Evolutionary conservation across 176 grass and related monocot species (phyloP), one percentile per base, ranked within the genome.

Genomic region (Typha latifolia): DNA sequence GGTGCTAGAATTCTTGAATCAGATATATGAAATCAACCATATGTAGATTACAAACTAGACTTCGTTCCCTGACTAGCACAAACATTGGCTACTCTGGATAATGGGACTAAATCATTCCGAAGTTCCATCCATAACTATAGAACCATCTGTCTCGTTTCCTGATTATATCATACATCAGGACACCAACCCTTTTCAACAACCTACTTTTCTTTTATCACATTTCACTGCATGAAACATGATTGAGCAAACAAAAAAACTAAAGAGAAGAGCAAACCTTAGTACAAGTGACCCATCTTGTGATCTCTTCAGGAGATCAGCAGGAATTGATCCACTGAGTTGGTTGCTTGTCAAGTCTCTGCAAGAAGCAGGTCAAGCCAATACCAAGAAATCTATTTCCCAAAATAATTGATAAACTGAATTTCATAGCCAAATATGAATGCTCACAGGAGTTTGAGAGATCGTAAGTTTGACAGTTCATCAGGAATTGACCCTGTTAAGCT

Each of bases 281-380:
- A 12, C 47, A 49, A 85, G 55, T 16, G 12, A 49, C 47, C 67
- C 72, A 21, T 59, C 10, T 21, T 85, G 13, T 32, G 12, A 63
- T 77, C 71, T 79, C 70, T 72, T 63, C 50, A 75, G 65, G 3
- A 84, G 70, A 68, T 32, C 29, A 0, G 47, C 15, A 48, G 82
- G 82, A 80, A 80, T n/a, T 14, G 72, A 10, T 24, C 77, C 77
- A 72, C 34, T 77, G 23, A 85, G 62, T 6, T 73, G 56, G 47
- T 83, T 83, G 62, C 52, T 67, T 52, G 81, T 73, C 57, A 83
- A 78, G 68, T 83, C 81, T 32, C 81, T 83, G 52, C 6, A 12
- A 66, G 15, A 77, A 29, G 20, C 29, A 4, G 29, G 47, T 3
- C 12, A 61, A 65, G 5, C 7, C 18, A n/a, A 56, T 6, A 56